These are phyloP conservation scores for Puccinia hordei DNA, from an alignment of 1,284 basidiomycete species.

Conservation along the genomic window DNA sequence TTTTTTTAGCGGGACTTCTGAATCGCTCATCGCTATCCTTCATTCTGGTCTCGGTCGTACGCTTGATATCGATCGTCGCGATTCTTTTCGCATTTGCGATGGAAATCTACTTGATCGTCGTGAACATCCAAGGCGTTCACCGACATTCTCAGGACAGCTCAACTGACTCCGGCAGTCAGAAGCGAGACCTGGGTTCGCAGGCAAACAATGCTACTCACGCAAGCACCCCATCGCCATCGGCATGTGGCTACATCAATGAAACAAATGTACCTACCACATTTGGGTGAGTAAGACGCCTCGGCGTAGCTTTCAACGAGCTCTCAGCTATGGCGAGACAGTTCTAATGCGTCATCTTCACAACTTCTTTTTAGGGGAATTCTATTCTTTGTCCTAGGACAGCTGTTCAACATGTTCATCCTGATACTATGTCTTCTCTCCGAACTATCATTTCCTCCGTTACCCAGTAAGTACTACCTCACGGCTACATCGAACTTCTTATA, in stretches of 20 bases:
- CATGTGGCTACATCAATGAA: slow-evolving; percentile 37
- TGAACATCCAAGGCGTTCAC: slow-evolving; percentile 37
- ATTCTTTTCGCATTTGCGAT: slow-evolving; percentile 38
- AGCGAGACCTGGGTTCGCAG: not conserved
- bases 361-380: slow-evolving; percentile 31
- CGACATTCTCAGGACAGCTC: slow-evolving; percentile 12
- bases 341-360: not conserved
- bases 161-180: slow-evolving; percentile 18
- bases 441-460: slow-evolving; percentile 34
- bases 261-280: slow-evolving; percentile 41
- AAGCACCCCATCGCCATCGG: not conserved
- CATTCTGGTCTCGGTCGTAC: slow-evolving; percentile 44
- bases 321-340: not conserved
- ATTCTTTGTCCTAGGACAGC: slow-evolving; percentile 35
- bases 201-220: not conserved
- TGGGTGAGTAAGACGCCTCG: slow-evolving; percentile 18
- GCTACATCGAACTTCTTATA: not conserved
- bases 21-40: slow-evolving; percentile 49
- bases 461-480: slow-evolving; percentile 22
- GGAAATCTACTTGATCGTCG: slow-evolving; percentile 39
- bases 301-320: not conserved
- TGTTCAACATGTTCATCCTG: slow-evolving; percentile 44
- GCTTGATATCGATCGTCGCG: slow-evolving; percentile 41
- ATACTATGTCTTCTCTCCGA: slow-evolving; percentile 47
- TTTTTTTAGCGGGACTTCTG: slow-evolving; percentile 50